phyloP scores from a whole-genome alignment of 192 early-diverging fungal genomes.

The Spizellomyces sp. region DNA sequence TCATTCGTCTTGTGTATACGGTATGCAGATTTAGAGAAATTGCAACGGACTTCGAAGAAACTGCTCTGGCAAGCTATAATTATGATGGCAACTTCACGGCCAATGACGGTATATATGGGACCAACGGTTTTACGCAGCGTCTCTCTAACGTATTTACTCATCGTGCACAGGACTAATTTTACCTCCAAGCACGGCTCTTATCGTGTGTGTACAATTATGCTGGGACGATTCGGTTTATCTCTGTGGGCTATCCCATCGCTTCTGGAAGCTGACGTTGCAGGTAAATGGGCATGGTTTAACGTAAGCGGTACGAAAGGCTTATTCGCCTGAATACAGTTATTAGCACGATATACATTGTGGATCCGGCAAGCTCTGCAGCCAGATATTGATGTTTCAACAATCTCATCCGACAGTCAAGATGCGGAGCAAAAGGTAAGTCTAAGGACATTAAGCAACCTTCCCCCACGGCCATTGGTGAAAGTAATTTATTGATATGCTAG shows the following conservation, averaged over 20 bases:
- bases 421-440: no score
- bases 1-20: background rate
- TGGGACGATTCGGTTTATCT: constrained; percentile 41
- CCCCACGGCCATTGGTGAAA: no score
- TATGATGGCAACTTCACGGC: constrained; percentile 1
- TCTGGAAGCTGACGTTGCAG: constrained; percentile 48
- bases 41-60: constrained; percentile 35
- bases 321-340: background rate
- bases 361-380: constrained; percentile 8
- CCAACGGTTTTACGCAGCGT: background rate
- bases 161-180: constrained; percentile 19
- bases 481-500: no score
- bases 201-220: constrained; percentile 26
- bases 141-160: background rate
- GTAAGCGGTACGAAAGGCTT: background rate
- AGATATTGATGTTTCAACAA: constrained; percentile 2
- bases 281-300: background rate
- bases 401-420: background rate
- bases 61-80: background rate
- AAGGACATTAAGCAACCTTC: background rate
- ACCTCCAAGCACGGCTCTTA: constrained; percentile 21
- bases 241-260: constrained; percentile 28
- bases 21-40: constrained; percentile 41
- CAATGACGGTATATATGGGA: constrained; percentile 6
- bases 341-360: constrained; percentile 29